These are phyloP conservation scores for Teunomyces stri DNA, from an alignment of 805 yeast species.

Conservation along the genomic window DNA sequence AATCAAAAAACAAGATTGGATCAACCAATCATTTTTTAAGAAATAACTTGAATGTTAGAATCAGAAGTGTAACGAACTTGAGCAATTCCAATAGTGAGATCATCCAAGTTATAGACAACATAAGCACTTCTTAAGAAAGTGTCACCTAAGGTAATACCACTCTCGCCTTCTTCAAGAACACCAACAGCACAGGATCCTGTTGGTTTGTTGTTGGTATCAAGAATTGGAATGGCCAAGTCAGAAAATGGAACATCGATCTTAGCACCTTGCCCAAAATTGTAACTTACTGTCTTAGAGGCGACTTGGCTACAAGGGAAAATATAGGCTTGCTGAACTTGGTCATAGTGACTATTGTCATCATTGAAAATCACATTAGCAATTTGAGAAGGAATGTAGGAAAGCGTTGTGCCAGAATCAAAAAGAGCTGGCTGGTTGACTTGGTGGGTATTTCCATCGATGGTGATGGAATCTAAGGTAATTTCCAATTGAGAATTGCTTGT, in stretches of 20 bases:
- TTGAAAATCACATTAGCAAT: not conserved
- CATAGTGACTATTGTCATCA: conserved; percentile 1
- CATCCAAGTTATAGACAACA: conserved; percentile 54
- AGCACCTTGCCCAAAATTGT: conserved; percentile 6
- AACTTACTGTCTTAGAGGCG: conserved; percentile 4
- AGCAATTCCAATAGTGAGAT: conserved; percentile 43
- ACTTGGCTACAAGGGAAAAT: conserved; percentile 7
- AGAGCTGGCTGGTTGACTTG: conserved; percentile 2
- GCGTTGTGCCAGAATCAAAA: conserved; percentile 11
- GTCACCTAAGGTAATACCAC: conserved; percentile 44
- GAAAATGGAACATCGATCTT: conserved; percentile 8
- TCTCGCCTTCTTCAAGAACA: not conserved
- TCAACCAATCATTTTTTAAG: not conserved
- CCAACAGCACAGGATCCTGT: not conserved
- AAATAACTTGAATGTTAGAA: conserved; percentile 7
- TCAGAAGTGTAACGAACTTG: conserved; percentile 37
- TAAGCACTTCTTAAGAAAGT: conserved; percentile 52
- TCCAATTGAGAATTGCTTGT: not conserved
- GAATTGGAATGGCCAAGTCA: conserved; percentile 1
- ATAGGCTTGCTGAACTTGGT: not conserved
- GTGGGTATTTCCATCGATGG: not conserved
- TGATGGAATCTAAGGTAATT: conserved; percentile 3
- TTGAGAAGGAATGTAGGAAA: conserved; percentile 6
- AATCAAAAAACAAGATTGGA: not conserved
- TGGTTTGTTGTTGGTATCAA: not conserved